phyloP scores from a whole-genome alignment of 2,329 filamentous ascomycete species.

The Penicillium polonicum region DNA sequence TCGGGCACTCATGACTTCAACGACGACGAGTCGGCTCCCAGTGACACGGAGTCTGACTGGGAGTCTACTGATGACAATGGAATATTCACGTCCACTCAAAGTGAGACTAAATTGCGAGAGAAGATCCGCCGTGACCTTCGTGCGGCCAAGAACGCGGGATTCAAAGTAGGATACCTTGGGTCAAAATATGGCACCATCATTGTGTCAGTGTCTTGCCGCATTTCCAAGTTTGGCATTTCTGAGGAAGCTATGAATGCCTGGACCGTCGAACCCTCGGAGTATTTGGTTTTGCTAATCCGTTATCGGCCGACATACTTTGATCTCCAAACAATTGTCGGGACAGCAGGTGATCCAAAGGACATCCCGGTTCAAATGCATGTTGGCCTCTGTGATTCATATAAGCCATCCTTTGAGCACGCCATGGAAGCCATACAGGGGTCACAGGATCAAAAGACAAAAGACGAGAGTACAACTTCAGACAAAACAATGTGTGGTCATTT shows the following conservation, averaged over 20 bases:
- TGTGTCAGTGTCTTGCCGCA: constrained; percentile 67
- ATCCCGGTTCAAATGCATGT: constrained; percentile 60
- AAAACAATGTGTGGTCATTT: not conserved
- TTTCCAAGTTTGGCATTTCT: constrained; percentile 69
- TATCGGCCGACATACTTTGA: constrained; percentile 62
- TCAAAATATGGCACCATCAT: constrained; percentile 53
- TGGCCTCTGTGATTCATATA: constrained; percentile 70
- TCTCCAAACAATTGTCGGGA: constrained; percentile 54
- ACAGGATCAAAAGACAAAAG: not conserved
- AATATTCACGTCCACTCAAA: constrained; percentile 1
- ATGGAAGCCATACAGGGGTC: constrained; percentile 48
- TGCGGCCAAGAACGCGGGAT: constrained; percentile 62
- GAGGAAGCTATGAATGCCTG: constrained; percentile 75
- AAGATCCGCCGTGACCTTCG: constrained; percentile 62
- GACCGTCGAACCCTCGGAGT: constrained; percentile 65
- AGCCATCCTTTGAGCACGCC: constrained; percentile 61
- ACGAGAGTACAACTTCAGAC: not conserved
- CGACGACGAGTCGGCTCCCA: constrained; percentile 27
- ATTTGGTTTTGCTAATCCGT: constrained; percentile 70
- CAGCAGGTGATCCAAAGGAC: constrained; percentile 37
- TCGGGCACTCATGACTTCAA: not conserved
- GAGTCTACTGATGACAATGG: constrained; percentile 29
- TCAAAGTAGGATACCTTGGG: constrained; percentile 65
- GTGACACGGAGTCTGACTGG: constrained; percentile 35
- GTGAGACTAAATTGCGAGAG: constrained; percentile 13